Evolutionary conservation across 2,329 filamentous ascomycete genomes (phyloP).

Genomic region (Fusarium mundagurra): DNA sequence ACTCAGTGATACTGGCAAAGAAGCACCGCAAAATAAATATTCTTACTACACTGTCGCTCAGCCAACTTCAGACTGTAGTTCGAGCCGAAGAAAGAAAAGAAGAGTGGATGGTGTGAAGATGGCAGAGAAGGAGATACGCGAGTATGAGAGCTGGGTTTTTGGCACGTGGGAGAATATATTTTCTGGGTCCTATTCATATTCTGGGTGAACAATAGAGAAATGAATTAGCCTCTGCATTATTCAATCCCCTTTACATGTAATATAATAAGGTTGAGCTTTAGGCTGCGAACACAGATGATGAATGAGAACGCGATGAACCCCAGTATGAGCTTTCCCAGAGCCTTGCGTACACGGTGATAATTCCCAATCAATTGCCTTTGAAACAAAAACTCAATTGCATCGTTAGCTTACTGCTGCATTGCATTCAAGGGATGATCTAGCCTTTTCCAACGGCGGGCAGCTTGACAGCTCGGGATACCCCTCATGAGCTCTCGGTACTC

Average conservation of each 20-base stretch:
- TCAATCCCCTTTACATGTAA: rapidly evolving
- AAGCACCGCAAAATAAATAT: rapidly evolving
- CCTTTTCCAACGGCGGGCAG: not conserved
- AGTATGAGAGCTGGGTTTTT: not conserved
- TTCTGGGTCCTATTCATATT: not conserved
- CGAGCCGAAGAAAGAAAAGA: not conserved
- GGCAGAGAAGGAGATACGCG: not conserved
- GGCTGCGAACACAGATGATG: not conserved
- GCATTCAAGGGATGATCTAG: not conserved
- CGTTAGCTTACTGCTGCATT: not conserved
- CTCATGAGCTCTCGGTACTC: not conserved
- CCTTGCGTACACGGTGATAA: not conserved
- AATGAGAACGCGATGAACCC: not conserved
- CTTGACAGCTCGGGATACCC: not conserved
- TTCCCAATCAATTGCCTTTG: not conserved
- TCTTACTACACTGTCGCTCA: not conserved
- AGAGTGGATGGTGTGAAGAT: not conserved
- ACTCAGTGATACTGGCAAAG: not conserved
- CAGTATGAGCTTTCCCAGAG: not conserved
- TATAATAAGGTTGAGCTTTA: rapidly evolving
- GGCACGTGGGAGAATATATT: not conserved
- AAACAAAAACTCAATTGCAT: not conserved
- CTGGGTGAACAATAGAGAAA: rapidly evolving
- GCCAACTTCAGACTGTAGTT: rapidly evolving
- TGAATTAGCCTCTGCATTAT: rapidly evolving